phyloP scores from a whole-genome alignment of 345 rosid genomes.

The Trapa bicornis region DNA sequence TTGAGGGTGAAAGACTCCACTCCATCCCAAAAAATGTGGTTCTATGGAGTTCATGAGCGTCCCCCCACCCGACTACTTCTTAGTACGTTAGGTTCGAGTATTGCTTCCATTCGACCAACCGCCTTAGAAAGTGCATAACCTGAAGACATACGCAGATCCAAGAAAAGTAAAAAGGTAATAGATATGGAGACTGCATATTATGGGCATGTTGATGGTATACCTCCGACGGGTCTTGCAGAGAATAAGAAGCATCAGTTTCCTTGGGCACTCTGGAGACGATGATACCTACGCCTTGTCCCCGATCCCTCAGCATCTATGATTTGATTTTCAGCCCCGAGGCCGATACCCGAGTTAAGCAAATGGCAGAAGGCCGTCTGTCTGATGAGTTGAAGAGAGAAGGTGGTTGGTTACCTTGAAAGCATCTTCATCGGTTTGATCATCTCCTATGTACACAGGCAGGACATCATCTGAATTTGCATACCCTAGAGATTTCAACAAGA shows the following conservation, averaged over 20 bases:
- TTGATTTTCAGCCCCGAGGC: not conserved
- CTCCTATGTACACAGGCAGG: conserved; percentile 79
- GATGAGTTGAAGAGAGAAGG: not conserved
- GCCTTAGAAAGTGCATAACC: conserved; percentile 62
- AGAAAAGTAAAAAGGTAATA: not conserved
- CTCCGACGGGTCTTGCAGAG: conserved; percentile 82
- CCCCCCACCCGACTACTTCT: no score
- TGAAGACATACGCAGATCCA: conserved; percentile 6
- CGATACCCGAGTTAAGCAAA: no score
- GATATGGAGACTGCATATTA: not conserved
- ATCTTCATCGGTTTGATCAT: conserved; percentile 89
- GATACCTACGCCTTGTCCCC: conserved; percentile 79
- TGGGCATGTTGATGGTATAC: conserved; percentile 8
- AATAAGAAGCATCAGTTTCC: conserved; percentile 83
- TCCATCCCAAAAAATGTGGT: no score
- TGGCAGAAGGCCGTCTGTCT: no score
- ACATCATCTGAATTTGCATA: conserved; percentile 52
- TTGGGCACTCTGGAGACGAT: conserved; percentile 78
- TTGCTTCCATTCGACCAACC: conserved; percentile 62
- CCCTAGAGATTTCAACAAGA: conserved; percentile 64
- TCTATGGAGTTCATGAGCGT: no score
- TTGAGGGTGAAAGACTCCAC: no score
- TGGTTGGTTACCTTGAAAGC: conserved; percentile 59
- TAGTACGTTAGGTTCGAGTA: not conserved
- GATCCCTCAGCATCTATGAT: conserved; percentile 49